phyloP scores from a whole-genome alignment of 164 flowering plant species.

The Hamamelis virginiana region DNA sequence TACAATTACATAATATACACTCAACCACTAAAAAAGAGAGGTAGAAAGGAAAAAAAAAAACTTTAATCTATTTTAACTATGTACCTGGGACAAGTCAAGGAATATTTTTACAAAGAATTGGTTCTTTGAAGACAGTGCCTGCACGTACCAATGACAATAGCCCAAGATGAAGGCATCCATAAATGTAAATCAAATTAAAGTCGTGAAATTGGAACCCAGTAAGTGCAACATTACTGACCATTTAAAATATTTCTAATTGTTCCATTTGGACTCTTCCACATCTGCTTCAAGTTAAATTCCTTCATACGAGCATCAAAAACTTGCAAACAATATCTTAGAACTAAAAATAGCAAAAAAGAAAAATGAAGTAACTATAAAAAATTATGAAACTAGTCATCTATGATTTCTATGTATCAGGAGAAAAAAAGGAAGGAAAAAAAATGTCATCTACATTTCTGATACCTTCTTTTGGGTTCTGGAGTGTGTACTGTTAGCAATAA shows the following conservation, averaged over 20 bases:
- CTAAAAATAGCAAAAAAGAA: background rate
- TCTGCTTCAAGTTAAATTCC: slow-evolving; percentile 77
- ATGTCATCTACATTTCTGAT: slow-evolving; percentile 5
- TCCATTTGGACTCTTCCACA: too few species aligned
- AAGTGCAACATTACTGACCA: slow-evolving; percentile 43
- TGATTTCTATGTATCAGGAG: background rate
- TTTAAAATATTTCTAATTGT: too few species aligned
- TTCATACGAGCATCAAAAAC: slow-evolving; percentile 40
- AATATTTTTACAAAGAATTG: too few species aligned
- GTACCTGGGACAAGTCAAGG: slow-evolving; percentile 83
- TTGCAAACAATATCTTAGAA: background rate
- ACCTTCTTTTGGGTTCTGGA: slow-evolving; percentile 68
- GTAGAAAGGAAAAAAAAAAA: too few species aligned
- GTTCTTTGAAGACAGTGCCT: slow-evolving; percentile 99
- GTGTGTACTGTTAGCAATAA: slow-evolving; percentile 27
- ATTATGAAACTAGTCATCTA: background rate
- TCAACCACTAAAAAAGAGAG: too few species aligned
- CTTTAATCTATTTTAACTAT: too few species aligned
- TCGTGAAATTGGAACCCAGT: background rate
- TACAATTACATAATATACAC: too few species aligned
- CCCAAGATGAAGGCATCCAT: background rate
- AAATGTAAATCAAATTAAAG: background rate
- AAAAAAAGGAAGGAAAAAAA: too few species aligned
- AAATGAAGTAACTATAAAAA: too few species aligned
- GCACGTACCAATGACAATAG: slow-evolving; percentile 15